Conservation (phyloP, 768 basidiomycete species). For the Rhodocollybia butyracea region DNA sequence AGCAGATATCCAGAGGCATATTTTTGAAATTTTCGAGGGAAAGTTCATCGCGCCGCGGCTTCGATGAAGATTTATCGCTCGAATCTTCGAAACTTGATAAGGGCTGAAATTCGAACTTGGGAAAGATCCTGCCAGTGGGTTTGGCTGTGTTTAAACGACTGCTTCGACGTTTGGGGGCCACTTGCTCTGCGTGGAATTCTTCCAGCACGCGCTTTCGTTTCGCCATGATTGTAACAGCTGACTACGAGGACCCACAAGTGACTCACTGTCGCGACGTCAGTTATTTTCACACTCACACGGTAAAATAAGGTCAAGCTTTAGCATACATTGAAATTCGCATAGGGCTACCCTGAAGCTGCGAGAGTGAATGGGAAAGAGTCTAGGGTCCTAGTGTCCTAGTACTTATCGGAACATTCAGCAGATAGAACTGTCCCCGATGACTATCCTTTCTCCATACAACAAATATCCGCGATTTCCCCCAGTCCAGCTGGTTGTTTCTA, state of each 20-base stretch:
- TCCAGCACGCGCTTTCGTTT: background rate
- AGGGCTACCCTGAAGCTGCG: too few relatives aligned
- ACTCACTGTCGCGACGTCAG: too few relatives aligned
- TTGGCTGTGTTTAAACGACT: background rate
- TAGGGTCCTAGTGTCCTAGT: too few relatives aligned
- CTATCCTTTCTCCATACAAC: too few relatives aligned
- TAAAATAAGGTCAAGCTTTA: background rate
- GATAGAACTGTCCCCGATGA: too few relatives aligned
- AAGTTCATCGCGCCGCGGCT: background rate
- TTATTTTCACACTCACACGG: background rate
- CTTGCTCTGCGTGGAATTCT: background rate
- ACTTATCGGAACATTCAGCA: too few relatives aligned
- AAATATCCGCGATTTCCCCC: too few relatives aligned
- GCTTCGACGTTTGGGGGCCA: background rate
- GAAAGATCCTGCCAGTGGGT: background rate
- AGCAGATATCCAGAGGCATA: background rate
- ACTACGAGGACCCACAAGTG: too few relatives aligned
- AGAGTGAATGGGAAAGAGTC: too few relatives aligned
- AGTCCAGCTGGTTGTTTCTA: too few relatives aligned
- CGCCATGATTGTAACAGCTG: too few relatives aligned
- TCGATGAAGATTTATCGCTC: background rate
- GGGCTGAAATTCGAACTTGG: background rate
- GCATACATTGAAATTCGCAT: background rate
- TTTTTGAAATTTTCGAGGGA: background rate
- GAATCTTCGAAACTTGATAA: background rate